phyloP scores from a whole-genome alignment of 2,329 filamentous ascomycete genomes.

The Trichoderma aggressivum region DNA sequence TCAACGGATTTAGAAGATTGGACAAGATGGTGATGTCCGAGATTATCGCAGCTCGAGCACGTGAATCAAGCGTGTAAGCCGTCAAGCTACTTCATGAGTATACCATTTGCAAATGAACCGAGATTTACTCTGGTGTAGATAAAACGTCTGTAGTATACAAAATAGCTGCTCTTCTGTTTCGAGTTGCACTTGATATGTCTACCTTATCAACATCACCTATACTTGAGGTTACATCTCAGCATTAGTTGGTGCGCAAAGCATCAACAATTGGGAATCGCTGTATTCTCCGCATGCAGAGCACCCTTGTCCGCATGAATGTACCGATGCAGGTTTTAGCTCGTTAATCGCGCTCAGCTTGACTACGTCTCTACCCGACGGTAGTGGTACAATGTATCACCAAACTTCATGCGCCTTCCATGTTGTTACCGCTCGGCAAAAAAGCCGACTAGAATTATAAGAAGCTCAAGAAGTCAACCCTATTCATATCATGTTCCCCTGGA shows the following conservation, averaged over 20 bases:
- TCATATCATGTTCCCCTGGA: neutral
- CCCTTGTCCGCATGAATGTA: neutral
- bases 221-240: neutral
- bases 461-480: neutral
- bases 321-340: neutral
- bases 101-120: neutral
- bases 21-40: neutral
- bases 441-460: neutral
- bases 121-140: too few relatives aligned
- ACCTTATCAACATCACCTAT: neutral
- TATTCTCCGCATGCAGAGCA: neutral
- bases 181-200: neutral
- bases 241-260: neutral
- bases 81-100: accelerated
- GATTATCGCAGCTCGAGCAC: neutral
- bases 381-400: neutral
- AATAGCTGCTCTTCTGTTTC: neutral
- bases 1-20: too few relatives aligned
- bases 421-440: neutral
- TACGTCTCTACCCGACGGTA: neutral
- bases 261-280: neutral
- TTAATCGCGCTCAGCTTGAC: neutral
- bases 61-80: neutral
- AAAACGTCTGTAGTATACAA: too few relatives aligned
- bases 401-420: neutral